Evolutionary conservation across 148 eudicot genomes (phyloP).

Genomic region (Polygonum maritimum): DNA sequence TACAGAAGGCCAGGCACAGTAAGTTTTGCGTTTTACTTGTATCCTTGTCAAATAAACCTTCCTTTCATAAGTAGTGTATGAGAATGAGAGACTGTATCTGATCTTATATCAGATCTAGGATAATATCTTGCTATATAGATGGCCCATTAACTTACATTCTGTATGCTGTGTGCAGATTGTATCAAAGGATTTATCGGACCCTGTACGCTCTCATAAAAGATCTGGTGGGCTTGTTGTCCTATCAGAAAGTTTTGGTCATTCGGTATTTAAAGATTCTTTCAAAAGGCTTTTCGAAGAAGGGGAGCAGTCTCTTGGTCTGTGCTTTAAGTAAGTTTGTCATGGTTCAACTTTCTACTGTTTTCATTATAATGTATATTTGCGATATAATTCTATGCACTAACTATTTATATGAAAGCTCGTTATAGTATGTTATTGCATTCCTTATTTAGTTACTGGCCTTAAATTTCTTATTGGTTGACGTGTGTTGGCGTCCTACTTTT

Average conservation of each 20-base stretch:
- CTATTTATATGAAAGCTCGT: background rate
- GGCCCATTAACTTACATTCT: background rate
- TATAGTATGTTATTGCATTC: too few relatives aligned
- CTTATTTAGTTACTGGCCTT: too few relatives aligned
- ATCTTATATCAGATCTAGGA: background rate
- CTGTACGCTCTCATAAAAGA: constrained; percentile 91
- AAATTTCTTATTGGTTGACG: too few relatives aligned
- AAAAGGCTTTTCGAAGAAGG: constrained; percentile 74
- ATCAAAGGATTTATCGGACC: constrained; percentile 87
- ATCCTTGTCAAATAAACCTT: background rate
- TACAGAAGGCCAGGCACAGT: constrained; percentile 96
- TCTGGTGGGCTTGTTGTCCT: constrained; percentile 95
- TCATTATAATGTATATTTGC: background rate
- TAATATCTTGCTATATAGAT: background rate
- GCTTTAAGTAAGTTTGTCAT: constrained; percentile 63
- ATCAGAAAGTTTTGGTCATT: constrained; percentile 95
- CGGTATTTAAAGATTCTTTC: constrained; percentile 93
- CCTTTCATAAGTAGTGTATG: background rate
- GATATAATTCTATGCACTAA: background rate
- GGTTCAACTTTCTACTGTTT: background rate
- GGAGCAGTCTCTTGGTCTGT: constrained; percentile 83
- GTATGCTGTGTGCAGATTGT: constrained; percentile 52
- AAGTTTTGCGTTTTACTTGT: constrained; percentile 15
- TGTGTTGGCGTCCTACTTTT: background rate
- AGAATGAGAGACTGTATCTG: background rate